These are phyloP conservation scores for Suillus variegatus DNA, from an alignment of 768 basidiomycete genomes.

Conservation along the genomic window DNA sequence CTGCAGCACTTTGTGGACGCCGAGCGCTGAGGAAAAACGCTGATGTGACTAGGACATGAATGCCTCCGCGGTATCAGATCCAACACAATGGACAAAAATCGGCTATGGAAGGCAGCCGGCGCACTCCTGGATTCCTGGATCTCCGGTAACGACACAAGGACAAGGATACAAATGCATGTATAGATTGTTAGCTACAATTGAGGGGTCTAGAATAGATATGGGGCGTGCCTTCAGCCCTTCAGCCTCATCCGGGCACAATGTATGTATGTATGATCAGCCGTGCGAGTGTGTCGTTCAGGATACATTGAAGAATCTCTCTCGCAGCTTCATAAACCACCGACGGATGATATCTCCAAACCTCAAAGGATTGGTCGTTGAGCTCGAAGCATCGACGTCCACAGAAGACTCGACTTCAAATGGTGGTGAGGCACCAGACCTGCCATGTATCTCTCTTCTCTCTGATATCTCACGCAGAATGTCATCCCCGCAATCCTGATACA, in stretches of 20 bases:
- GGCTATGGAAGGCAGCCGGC: slow-evolving; percentile 14
- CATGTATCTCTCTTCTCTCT: slow-evolving; percentile 20
- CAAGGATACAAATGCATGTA: slow-evolving; percentile 6
- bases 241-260: not conserved
- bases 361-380: slow-evolving; percentile 8
- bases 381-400: slow-evolving; percentile 9
- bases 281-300: not conserved
- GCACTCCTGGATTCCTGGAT: not conserved
- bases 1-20: not conserved
- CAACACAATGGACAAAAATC: slow-evolving; percentile 11
- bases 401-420: slow-evolving; percentile 10
- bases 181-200: slow-evolving; percentile 12
- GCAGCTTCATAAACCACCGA: slow-evolving; percentile 25
- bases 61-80: slow-evolving; percentile 26
- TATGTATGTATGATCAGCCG: not conserved
- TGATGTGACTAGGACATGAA: slow-evolving; percentile 13
- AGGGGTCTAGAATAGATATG: not conserved
- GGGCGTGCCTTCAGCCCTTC: slow-evolving; percentile 5
- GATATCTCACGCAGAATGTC: slow-evolving; percentile 49
- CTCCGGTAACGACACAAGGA: not conserved
- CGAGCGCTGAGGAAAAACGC: slow-evolving; percentile 7
- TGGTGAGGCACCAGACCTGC: not conserved
- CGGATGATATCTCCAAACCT: slow-evolving; percentile 31
- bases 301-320: slow-evolving; percentile 8
- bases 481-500: slow-evolving; percentile 52